Evolutionary conservation across 805 yeast species (phyloP).

Genomic region (Brettanomyces naardenensis): DNA sequence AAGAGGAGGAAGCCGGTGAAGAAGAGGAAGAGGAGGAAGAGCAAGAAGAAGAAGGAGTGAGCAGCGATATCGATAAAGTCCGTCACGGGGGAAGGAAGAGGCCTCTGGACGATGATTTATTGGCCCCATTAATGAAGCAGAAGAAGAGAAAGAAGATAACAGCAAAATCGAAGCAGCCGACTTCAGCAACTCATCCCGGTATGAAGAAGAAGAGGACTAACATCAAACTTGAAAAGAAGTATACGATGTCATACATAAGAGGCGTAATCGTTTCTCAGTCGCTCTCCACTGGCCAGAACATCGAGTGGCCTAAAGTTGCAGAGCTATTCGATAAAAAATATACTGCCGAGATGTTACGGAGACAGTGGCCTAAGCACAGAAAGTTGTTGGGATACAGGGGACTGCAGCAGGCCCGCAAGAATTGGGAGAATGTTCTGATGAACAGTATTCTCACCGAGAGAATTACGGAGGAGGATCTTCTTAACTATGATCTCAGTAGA

Average conservation of each 20-base stretch:
- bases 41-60: constrained; percentile 3
- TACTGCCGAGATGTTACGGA: constrained; percentile 38
- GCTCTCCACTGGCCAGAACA: constrained; percentile 39
- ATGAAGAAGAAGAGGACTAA: constrained; percentile 19
- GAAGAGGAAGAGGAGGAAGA: background rate
- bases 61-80: constrained; percentile 2
- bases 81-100: background rate
- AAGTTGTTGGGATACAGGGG: constrained; percentile 51
- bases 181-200: constrained; percentile 6
- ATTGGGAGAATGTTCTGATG: constrained; percentile 62
- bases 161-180: constrained; percentile 7
- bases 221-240: constrained; percentile 24
- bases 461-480: constrained; percentile 42
- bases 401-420: constrained; percentile 41
- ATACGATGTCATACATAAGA: constrained; percentile 50
- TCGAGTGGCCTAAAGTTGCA: constrained; percentile 61
- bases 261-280: constrained; percentile 64
- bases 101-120: constrained; percentile 15
- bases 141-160: constrained; percentile 22
- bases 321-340: constrained; percentile 33
- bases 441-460: constrained; percentile 49
- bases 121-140: constrained; percentile 21
- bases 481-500: constrained; percentile 39
- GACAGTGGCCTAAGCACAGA: constrained; percentile 66
- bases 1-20: constrained; percentile 2